Evolutionary conservation across 108 stramenopile genomes (phyloP), one percentile per base, ranked within the genome.

Genomic region (Poteriospumella lacustris): DNA sequence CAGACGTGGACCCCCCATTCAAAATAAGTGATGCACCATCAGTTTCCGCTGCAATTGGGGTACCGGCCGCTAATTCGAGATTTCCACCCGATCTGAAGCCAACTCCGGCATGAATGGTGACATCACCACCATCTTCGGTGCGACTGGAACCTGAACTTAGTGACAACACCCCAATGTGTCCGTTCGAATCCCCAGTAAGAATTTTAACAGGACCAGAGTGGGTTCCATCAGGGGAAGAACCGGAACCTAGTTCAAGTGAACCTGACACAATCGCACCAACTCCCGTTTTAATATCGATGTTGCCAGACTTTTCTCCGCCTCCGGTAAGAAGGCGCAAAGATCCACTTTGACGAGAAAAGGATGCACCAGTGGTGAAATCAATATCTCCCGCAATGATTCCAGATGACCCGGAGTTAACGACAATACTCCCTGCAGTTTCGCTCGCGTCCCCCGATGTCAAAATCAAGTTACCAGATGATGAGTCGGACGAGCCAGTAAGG

Each of bases 121-220:
- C 64, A 33, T 67, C 64, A 67, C 39, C 36, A 31, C 64, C 64
- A 15, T 67, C 31, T n/a, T n/a, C n/a, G n/a, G n/a, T n/a, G n/a
- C n/a, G n/a, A n/a, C n/a, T n/a, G n/a, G n/a, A n/a, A n/a, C n/a
- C n/a, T n/a, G n/a, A n/a, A n/a, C n/a, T n/a, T n/a, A n/a, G n/a
- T 19, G 47, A 9, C 47, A 19, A 52, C 47, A 52, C 9, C 9
- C 15, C 9, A 9, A 52, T 52, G 9, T 9, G 47, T 15, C 15
- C 9, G 15, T 15, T 52, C 9, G 47, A 9, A 52, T 19, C 19
- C 47, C 47, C 47, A 52, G 47, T 19, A 52, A 52, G 9, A 19
- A 52, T 9, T 9, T 52, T 52, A 52, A 52, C 47, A 52, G 47
- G 19, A 19, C 47, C 47, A 15, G 47, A n/a, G n/a, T n/a, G n/a